Evolutionary conservation across 768 basidiomycete genomes (phyloP), one percentile per base, ranked within the genome.

Genomic region (Terana coerulea): DNA sequence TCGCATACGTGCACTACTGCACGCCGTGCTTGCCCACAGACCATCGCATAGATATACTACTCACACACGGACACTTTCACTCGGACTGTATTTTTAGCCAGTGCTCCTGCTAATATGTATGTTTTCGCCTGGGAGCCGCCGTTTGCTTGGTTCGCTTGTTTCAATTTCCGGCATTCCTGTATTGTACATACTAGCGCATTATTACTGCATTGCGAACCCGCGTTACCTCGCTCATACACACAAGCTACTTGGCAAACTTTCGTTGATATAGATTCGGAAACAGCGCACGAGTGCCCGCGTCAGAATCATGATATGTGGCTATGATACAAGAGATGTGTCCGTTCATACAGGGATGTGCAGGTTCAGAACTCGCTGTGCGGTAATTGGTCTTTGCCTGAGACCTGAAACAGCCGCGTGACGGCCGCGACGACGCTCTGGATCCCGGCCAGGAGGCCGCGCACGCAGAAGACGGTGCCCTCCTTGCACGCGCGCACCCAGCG

Each of bases 401-500:
- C 19, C 37, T 51, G 57, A 52, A 68, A 66, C 21, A 65, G 26
- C 21, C 56, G 48, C 2, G 51, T 26, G 2, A 66, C 39, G n/a
- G 47, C 48, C 10, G 53, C 25, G 1, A 57, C 15, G 24, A 62
- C 22, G 29, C 41, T 56, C 39, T 51, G 29, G 11, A 66, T 3
- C 6, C 53, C 60, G 11, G 63, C 61, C 29, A 64, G 43, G 6
- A 68, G 46, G 11, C 62, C 58, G 5, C 50, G 59, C 4, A 61
- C 52, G 40, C 69, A 68, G 28, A 58, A 63, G 7, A 66, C 50
- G 10, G 69, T 66, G 29, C 67, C 63, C 22, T 68, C 59, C 34
- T 65, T 64, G 58, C 68, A 70, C 17, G 62, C 64, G 4, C 57
- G 60, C 21, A 68, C 45, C 64, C 62, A 65, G 9, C 52, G 52